These are phyloP conservation scores for Bocquillonia castaneifolia DNA, from an alignment of 441 rosid species.

Conservation along the genomic window DNA sequence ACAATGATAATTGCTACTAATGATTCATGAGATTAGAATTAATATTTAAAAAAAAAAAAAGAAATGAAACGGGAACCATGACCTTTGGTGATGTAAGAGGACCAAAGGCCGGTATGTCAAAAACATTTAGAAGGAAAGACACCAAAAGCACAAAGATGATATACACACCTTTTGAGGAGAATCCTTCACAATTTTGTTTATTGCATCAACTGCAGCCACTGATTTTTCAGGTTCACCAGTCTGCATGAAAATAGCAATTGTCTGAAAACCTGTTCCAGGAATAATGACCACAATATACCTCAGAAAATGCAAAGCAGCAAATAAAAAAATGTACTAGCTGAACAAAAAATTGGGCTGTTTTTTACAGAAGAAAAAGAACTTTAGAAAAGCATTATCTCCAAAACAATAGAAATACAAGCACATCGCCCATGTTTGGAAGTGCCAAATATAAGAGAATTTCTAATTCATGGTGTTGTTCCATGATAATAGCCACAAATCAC, in stretches of 20 bases:
- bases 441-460: not conserved
- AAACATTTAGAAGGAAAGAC: constrained; percentile 2
- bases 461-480: constrained; percentile 1
- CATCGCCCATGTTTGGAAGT: not conserved
- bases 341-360: constrained; percentile 15
- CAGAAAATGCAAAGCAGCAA: constrained; percentile 49
- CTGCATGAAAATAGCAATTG: constrained; percentile 99
- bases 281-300: constrained; percentile 81
- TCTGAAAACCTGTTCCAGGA: constrained; percentile 96
- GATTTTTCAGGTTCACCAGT: constrained; percentile 63
- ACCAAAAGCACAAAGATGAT: constrained; percentile 12
- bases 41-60: not conserved
- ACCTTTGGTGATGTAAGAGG: constrained; percentile 1
- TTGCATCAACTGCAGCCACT: constrained; percentile 35
- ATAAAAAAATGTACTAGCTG: constrained; percentile 22
- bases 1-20: not conserved
- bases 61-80: constrained; percentile 1
- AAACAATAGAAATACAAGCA: not conserved
- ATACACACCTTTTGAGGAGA: constrained; percentile 66
- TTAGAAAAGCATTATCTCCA: constrained; percentile 2
- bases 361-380: constrained; percentile 14
- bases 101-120: not conserved
- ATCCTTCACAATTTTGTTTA: constrained; percentile 52
- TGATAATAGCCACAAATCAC: not conserved
- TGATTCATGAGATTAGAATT: not conserved